Base-by-base conservation (phyloP, 2,329 filamentous ascomycete species). In the Sclerotinia nivalis region DNA sequence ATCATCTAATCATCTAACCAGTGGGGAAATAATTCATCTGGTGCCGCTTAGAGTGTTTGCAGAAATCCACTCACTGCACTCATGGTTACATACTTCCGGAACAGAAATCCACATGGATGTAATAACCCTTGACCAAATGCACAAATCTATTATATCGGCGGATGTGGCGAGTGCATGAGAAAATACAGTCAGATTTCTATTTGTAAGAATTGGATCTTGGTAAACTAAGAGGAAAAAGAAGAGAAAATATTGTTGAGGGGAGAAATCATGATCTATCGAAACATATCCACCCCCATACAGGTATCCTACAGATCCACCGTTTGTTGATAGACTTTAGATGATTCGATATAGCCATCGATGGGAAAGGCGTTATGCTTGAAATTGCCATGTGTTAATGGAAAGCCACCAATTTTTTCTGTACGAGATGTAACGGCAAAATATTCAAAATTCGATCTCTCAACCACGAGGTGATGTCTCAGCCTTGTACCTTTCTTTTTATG, bases 381-480 rank as follows among this genome's bases (percentile, higher is more conserved):
- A 25, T 25, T 34, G 34, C 8, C 8, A n/a, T 61, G 6, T 61
- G 25, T 9, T 61, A 8, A 22, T 61, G 58, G 25, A 45, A 31
- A 61, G 58, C 22, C 22, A n/a, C 10, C 31, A 22, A 49, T 25
- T 47, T 25, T 31, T 58, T 40, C 54, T n/a, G 54, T 37, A 8
- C 22, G 20, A 37, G 7, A n/a, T 56, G 18, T 56, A 37, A 10
- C 34, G 54, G 54, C 22, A 22, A 7, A 40, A n/a, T 40, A 20
- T 40, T 28, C 31, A 22, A 13, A 40, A 37, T 25, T 22, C 15
- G 25, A 49, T 37, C 43, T 49, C 20, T 18, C 31, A 64, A 50
- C 60, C 60, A 64, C 60, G 45, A 64, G 60, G 60, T 15, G 25
- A 64, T 64, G 60, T 64, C 60, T 64, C 60, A 64, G 60, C 60